Percentiles rank a stretch among this genome's conserved stretches.
Evolutionary conservation across 352 stramenopile genomes (phyloP).

Genomic region (Peronospora belbahrii): DNA sequence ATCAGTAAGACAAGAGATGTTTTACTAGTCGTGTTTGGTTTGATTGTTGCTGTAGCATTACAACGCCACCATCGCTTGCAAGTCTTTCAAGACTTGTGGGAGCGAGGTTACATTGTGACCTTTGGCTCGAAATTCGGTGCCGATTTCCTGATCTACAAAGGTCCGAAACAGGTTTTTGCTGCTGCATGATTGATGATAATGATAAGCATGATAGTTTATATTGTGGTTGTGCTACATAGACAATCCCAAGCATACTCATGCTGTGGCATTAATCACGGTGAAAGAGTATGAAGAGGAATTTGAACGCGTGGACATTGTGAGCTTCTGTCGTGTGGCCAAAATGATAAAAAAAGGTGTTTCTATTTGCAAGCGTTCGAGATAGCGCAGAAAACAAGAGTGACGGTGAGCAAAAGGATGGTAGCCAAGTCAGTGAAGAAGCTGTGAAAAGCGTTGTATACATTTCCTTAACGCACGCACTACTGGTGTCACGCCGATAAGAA

Average conservation of each 20-base stretch:
- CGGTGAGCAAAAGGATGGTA: not conserved
- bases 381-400: not conserved
- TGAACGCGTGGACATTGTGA: slow-evolving; percentile 42
- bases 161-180: slow-evolving; percentile 15
- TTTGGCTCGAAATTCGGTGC: slow-evolving; percentile 79
- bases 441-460: slow-evolving; percentile 39
- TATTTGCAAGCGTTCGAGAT: slow-evolving; percentile 37
- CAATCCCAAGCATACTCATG: slow-evolving; percentile 36
- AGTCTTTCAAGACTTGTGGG: slow-evolving; percentile 67
- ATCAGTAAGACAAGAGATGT: no score
- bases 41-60: slow-evolving; percentile 15
- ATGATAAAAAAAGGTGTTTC: slow-evolving; percentile 68
- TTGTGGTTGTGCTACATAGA: slow-evolving; percentile 10
- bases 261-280: slow-evolving; percentile 45
- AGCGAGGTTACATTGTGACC: slow-evolving; percentile 52
- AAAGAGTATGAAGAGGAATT: slow-evolving; percentile 40
- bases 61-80: slow-evolving; percentile 22
- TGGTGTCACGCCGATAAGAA: slow-evolving; percentile 34
- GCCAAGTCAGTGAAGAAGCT: not conserved
- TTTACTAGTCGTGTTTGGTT: not conserved
- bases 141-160: slow-evolving; percentile 73
- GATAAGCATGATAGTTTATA: not conserved
- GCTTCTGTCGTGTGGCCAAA: slow-evolving; percentile 56
- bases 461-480: slow-evolving; percentile 48
- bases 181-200: not conserved